Percentiles rank a stretch among this genome's conserved stretches.
phyloP scores from a whole-genome alignment of 345 rosid genomes.

The Syzygium aromaticum region DNA sequence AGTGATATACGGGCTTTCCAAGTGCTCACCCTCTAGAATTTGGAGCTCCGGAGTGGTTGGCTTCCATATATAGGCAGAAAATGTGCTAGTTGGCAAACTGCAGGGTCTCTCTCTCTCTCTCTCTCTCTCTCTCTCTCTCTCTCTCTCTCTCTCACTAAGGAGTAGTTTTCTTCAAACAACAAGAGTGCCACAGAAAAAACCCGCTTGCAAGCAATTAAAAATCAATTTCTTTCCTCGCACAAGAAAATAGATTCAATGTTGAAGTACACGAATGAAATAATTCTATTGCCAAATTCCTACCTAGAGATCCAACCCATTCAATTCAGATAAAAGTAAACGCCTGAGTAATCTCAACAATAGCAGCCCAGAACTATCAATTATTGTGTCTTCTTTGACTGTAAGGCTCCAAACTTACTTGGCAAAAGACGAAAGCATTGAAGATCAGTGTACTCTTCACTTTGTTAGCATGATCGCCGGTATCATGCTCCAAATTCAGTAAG shows the following conservation, averaged over 20 bases:
- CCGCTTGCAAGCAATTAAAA: not conserved
- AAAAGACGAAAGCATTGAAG: conserved; percentile 87
- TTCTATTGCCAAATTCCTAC: not conserved
- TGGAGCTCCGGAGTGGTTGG: not conserved
- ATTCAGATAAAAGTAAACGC: not conserved
- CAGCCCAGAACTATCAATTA: not conserved
- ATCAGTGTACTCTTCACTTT: conserved; percentile 75
- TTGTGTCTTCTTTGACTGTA: not conserved
- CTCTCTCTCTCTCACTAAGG: not conserved
- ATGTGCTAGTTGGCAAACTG: too few species aligned
- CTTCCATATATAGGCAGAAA: too few species aligned
- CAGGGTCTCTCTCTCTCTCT: too few species aligned
- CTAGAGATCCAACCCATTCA: not conserved
- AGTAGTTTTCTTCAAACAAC: not conserved
- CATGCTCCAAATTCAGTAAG: conserved; percentile 36
- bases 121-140: too few species aligned
- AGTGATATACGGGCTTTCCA: not conserved
- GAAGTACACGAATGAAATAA: not conserved
- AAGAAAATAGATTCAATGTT: not conserved
- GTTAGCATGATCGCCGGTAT: conserved; percentile 22
- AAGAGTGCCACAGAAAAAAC: not conserved
- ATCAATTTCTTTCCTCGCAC: not conserved
- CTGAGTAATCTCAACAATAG: not conserved
- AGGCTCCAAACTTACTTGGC: conserved; percentile 53
- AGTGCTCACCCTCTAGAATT: not conserved